phyloP scores from a whole-genome alignment of 805 yeast genomes.

The Brettanomyces sp. region DNA sequence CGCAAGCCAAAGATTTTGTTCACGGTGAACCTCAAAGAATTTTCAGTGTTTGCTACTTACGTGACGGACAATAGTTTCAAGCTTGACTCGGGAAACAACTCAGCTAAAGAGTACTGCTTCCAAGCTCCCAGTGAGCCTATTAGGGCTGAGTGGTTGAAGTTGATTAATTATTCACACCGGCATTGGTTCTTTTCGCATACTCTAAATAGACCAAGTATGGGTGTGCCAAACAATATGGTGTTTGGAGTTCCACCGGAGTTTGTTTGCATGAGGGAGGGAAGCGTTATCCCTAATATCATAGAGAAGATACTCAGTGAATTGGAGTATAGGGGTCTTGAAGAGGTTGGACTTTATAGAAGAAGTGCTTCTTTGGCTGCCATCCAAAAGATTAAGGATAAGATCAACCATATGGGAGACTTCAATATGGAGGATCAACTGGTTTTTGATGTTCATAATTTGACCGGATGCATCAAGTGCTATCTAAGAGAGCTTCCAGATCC shows the following conservation, averaged over 20 bases:
- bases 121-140: constrained; percentile 59
- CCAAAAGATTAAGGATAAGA: constrained; percentile 31
- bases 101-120: constrained; percentile 39
- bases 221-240: constrained; percentile 27
- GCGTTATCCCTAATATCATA: constrained; percentile 56
- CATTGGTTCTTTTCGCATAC: constrained; percentile 46
- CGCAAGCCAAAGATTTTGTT: constrained; percentile 39
- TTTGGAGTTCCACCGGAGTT: constrained; percentile 82
- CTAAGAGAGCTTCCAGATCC: constrained; percentile 85
- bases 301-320: constrained; percentile 61
- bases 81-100: constrained; percentile 24
- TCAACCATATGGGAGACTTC: constrained; percentile 38
- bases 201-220: constrained; percentile 14
- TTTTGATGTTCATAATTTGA: constrained; percentile 75
- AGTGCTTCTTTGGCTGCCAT: constrained; percentile 44
- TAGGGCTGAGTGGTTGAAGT: constrained; percentile 64
- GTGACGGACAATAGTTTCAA: constrained; percentile 40
- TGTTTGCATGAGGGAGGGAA: constrained; percentile 64
- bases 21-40: constrained; percentile 37
- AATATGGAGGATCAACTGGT: constrained; percentile 32
- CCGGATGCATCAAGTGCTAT: constrained; percentile 79
- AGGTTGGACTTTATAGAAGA: constrained; percentile 80
- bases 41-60: constrained; percentile 43
- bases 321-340: constrained; percentile 81
- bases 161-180: constrained; percentile 36